Evolutionary conservation across 257 asterid species (phyloP).

Genomic region (Nicotiana knightiana): DNA sequence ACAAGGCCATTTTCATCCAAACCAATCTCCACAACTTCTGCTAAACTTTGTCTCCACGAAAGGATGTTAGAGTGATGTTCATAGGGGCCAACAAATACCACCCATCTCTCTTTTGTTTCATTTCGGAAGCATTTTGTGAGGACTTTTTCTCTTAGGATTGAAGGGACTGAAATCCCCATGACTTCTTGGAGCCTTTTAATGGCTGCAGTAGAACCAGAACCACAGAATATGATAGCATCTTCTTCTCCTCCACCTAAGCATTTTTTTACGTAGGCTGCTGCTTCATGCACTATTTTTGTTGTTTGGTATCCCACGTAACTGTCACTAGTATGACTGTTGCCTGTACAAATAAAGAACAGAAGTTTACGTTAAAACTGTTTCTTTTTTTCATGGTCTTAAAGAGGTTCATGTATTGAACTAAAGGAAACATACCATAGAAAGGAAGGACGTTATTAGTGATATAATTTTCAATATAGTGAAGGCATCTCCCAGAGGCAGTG

Average conservation of each 20-base stretch:
- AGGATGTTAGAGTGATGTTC: slow-evolving; percentile 78
- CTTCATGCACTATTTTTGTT: slow-evolving; percentile 45
- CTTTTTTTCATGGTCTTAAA: too few relatives aligned
- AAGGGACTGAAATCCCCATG: slow-evolving; percentile 51
- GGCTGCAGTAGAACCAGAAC: slow-evolving; percentile 70
- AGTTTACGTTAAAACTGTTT: too few relatives aligned
- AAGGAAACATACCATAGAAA: slow-evolving; percentile 38
- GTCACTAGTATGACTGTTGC: slow-evolving; percentile 67
- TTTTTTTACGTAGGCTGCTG: slow-evolving; percentile 41
- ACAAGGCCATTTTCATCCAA: slow-evolving; percentile 37
- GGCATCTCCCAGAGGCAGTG: slow-evolving; percentile 71
- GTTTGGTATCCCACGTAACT: slow-evolving; percentile 49
- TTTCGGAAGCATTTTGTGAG: slow-evolving; percentile 23
- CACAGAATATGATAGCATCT: slow-evolving; percentile 49
- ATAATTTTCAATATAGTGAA: slow-evolving; percentile 47
- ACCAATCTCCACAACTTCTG: slow-evolving; percentile 72
- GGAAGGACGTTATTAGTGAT: slow-evolving; percentile 45
- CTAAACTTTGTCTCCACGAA: slow-evolving; percentile 71
- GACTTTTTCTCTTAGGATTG: slow-evolving; percentile 36
- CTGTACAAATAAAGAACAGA: slow-evolving; percentile 11
- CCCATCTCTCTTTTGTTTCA: slow-evolving; percentile 46
- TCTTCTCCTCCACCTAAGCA: slow-evolving; percentile 57
- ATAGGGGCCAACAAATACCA: slow-evolving; percentile 60
- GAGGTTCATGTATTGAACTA: too few relatives aligned
- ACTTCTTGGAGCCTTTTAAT: slow-evolving; percentile 69